These are phyloP conservation scores for Seiridium cupressi DNA, from an alignment of 2,329 filamentous ascomycete genomes.

Conservation along the genomic window DNA sequence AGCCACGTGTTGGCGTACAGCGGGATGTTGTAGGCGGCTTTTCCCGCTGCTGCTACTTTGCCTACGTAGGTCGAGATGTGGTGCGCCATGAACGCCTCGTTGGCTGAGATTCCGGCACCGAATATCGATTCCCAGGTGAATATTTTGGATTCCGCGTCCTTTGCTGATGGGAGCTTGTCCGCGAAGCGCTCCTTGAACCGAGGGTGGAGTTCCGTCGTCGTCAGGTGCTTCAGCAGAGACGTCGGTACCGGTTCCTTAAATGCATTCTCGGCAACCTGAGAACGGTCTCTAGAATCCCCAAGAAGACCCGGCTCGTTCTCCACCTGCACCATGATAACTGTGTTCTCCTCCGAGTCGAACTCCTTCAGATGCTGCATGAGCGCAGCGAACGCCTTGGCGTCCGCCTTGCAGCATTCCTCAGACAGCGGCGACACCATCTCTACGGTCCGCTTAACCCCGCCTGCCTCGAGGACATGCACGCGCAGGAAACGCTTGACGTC, in stretches of 20 bases:
- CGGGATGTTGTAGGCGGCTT: conserved; percentile 4
- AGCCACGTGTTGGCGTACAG: conserved; percentile 10
- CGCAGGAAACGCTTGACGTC: conserved; percentile 34
- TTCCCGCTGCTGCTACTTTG: conserved; percentile 1
- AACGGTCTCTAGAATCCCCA: conserved; percentile 40
- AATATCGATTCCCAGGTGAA: conserved; percentile 32
- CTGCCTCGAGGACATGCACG: conserved; percentile 26
- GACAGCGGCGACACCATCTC: conserved; percentile 32
- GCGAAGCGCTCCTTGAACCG: conserved; percentile 26
- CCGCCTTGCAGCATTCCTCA: conserved; percentile 26
- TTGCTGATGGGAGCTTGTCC: conserved; percentile 11
- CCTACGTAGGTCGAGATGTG: conserved; percentile 8
- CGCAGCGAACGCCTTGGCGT: conserved; percentile 28
- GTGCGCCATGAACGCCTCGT: conserved; percentile 9
- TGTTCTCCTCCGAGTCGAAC: conserved; percentile 36
- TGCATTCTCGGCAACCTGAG: conserved; percentile 25
- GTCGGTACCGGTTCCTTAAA: conserved; percentile 24
- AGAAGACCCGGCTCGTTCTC: conserved; percentile 44
- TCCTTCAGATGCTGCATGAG: conserved; percentile 28
- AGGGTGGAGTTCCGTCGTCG: conserved; percentile 21
- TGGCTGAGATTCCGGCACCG: conserved; percentile 14
- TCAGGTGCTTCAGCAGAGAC: conserved; percentile 23
- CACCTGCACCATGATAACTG: conserved; percentile 46
- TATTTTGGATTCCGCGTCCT: neutral
- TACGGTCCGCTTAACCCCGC: conserved; percentile 27